Conservation (phyloP, 352 stramenopile genomes). For the Phytopythium delawarense region DNA sequence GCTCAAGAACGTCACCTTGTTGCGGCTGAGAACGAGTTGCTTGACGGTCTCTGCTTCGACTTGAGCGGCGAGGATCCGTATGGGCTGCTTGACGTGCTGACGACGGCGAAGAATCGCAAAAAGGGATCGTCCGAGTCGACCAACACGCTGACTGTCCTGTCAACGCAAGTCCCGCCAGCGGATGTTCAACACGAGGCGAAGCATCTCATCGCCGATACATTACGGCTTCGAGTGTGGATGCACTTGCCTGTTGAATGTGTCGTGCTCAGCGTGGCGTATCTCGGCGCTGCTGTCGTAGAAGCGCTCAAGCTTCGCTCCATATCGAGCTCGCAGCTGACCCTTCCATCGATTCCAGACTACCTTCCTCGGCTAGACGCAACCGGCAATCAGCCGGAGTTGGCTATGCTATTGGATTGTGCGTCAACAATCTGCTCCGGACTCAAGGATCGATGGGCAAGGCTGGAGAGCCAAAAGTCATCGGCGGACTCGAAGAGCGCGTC, state of each 20-base stretch:
- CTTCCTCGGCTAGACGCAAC: constrained; percentile 42
- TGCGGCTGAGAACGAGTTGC: constrained; percentile 48
- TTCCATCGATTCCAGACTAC: constrained; percentile 23
- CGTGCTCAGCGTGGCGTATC: constrained; percentile 61
- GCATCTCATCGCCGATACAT: constrained; percentile 45
- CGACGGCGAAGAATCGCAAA: constrained; percentile 40
- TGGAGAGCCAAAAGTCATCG: constrained; percentile 40
- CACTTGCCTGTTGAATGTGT: constrained; percentile 59
- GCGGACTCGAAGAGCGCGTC: constrained; percentile 19
- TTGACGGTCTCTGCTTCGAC: constrained; percentile 78
- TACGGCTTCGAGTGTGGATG: constrained; percentile 63
- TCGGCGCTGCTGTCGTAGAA: constrained; percentile 50
- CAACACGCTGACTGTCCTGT: background rate
- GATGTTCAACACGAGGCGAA: constrained; percentile 71
- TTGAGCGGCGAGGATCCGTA: constrained; percentile 70
- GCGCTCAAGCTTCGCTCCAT: constrained; percentile 21
- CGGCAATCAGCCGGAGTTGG: constrained; percentile 33
- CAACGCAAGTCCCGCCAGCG: constrained; percentile 19
- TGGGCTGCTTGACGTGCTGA: constrained; percentile 62
- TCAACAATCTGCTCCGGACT: constrained; percentile 47
- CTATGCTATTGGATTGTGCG: constrained; percentile 55
- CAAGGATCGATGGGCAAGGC: constrained; percentile 58
- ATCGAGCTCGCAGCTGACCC: background rate
- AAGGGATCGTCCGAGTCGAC: constrained; percentile 16
- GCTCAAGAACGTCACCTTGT: constrained; percentile 53